Percentiles rank a stretch among this genome's conserved stretches.
Evolutionary conservation across 345 rosid genomes (phyloP).

Genomic region (Stellera chamaejasme): DNA sequence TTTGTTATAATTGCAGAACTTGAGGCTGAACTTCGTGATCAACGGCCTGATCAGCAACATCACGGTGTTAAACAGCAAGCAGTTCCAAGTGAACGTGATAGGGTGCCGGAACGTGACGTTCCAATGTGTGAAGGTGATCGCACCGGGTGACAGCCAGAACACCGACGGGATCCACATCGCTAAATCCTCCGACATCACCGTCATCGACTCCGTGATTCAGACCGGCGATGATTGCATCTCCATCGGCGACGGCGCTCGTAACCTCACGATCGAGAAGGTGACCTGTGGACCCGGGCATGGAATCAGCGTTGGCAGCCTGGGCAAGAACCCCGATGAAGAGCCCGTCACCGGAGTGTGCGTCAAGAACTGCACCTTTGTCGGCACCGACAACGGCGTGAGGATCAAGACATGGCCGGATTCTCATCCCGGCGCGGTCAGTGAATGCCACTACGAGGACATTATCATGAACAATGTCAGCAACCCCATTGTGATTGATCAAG

Average conservation of each 20-base stretch:
- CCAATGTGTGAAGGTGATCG: constrained; percentile 13
- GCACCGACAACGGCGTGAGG: constrained; percentile 45
- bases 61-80: constrained; percentile 38
- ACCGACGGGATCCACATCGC: constrained; percentile 57
- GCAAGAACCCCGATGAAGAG: constrained; percentile 31
- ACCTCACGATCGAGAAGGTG: constrained; percentile 16
- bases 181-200: constrained; percentile 21
- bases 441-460: constrained; percentile 40
- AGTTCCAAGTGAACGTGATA: constrained; percentile 33
- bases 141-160: constrained; percentile 39
- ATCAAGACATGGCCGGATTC: constrained; percentile 52
- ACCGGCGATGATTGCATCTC: constrained; percentile 58
- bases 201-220: constrained; percentile 16
- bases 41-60: constrained; percentile 18
- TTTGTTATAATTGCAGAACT: constrained; percentile 10
- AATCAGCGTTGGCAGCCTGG: constrained; percentile 50
- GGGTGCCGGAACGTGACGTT: constrained; percentile 33
- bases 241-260: constrained; percentile 35
- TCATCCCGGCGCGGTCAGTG: constrained; percentile 21
- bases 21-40: constrained; percentile 12
- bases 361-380: constrained; percentile 24
- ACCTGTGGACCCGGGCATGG: constrained; percentile 63
- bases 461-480: constrained; percentile 36
- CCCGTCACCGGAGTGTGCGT: constrained; percentile 39
- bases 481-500: constrained; percentile 49